Percentiles rank a stretch among this genome's conserved stretches.
phyloP scores from a whole-genome alignment of 1,284 basidiomycete genomes.

The Tylopilus sp. region DNA sequence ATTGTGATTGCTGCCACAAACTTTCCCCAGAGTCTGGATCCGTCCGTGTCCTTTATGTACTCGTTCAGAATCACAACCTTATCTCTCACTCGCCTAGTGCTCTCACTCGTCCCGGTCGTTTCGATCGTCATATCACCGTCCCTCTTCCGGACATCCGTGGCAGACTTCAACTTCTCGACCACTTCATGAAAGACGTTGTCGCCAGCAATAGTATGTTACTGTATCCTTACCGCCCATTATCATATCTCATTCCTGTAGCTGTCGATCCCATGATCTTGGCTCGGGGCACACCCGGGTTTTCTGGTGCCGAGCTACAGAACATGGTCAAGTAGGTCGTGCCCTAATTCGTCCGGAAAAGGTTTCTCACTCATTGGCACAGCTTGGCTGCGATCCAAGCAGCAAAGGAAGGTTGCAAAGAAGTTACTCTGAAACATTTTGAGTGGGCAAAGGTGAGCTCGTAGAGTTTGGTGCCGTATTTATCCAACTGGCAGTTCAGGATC shows the following conservation, averaged over 20 bases:
- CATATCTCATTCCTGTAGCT: constrained; percentile 37
- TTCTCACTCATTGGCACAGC: constrained; percentile 34
- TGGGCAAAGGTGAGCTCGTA: constrained; percentile 76
- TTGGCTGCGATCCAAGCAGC: constrained; percentile 91
- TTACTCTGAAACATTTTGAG: constrained; percentile 82
- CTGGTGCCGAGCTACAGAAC: constrained; percentile 89
- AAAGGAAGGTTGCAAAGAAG: constrained; percentile 69
- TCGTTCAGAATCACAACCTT: constrained; percentile 8
- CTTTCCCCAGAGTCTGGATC: constrained; percentile 87
- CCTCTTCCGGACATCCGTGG: constrained; percentile 85
- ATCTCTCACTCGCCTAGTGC: constrained; percentile 50
- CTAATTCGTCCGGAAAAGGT: background rate
- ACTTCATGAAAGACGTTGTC: constrained; percentile 81
- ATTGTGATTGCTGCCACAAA: constrained; percentile 95
- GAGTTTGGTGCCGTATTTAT: background rate
- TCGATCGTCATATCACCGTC: constrained; percentile 87
- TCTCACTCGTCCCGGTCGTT: constrained; percentile 87
- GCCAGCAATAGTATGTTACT: constrained; percentile 50
- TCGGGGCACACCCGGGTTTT: constrained; percentile 86
- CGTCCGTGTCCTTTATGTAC: constrained; percentile 45
- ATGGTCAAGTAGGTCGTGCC: constrained; percentile 75
- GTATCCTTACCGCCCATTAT: background rate
- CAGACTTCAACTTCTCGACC: constrained; percentile 81
- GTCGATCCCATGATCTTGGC: constrained; percentile 84
- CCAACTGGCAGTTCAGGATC: constrained; percentile 50